Evolutionary conservation across 768 basidiomycete genomes (phyloP), one percentile per base, ranked within the genome.

Genomic region (Suillus clintonianus): DNA sequence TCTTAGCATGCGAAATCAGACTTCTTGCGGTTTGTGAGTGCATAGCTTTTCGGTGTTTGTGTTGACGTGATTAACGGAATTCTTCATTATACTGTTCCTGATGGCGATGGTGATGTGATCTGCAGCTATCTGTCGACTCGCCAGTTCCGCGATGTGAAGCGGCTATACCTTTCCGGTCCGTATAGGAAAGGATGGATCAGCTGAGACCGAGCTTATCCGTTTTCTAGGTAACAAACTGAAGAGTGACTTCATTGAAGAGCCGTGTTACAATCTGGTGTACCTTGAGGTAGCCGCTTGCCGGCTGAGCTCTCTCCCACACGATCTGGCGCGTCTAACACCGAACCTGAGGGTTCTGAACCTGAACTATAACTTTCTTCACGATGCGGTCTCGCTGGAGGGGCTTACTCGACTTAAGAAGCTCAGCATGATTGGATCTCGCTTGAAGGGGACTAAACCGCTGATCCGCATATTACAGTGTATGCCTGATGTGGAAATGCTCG

Each of bases 351-450:
- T 89, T 64, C 80, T 99, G 77, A 98, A 98, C 81, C 85, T 98
- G 68, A 97, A 99, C 82, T 97, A 97, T 82, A 99, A 99, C 76
- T 98, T 96, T 76, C 73, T 99, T 74, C 87, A 95, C 69, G 89
- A 92, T 77, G 78, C 86, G 60, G 76, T 83, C 66, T 77, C 81
- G 57, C 80, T 99, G 62, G 83, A 84, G 59, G 94, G 92, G 14
- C 82, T 98, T 65, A 80, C 77, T 64, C 80, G 93, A 71, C 78
- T 99, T 76, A 85, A 86, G 67, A 95, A 93, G 81, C 78, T 99
- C 71, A 94, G 88, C 50, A 84, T 95, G 62, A 91, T 99, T 69
- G 97, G 95, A 62, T 89, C 85, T 68, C 83, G 95, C 70, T 72
- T 98, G 71, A 86, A 86, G 76, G 87, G 86, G 62, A 89, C 88